These are phyloP conservation scores for Raddia distichophylla DNA, from an alignment of 176 grass and related monocot species.

Conservation along the genomic window DNA sequence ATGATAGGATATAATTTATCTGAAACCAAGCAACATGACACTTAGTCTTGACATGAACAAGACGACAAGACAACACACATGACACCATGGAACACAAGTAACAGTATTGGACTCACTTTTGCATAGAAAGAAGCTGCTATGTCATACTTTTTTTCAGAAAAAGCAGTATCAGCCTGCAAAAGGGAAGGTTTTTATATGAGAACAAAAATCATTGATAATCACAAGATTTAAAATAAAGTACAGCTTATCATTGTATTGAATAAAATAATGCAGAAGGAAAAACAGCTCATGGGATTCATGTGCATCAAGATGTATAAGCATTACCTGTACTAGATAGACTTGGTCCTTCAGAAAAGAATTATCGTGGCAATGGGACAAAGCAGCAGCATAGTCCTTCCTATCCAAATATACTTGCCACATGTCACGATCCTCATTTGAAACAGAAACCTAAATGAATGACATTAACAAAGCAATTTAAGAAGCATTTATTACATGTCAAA, in stretches of 20 bases:
- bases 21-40: constrained; percentile 47
- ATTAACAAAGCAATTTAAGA: constrained; percentile 34
- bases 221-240: constrained; percentile 20
- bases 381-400: constrained; percentile 81
- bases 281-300: background rate
- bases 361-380: constrained; percentile 78
- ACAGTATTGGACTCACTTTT: constrained; percentile 58
- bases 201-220: constrained; percentile 25
- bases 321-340: constrained; percentile 90
- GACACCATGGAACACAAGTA: constrained; percentile 24
- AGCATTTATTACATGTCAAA: constrained; percentile 23
- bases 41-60: constrained; percentile 25
- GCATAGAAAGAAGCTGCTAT: constrained; percentile 97
- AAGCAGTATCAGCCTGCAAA: constrained; percentile 89
- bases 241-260: constrained; percentile 29
- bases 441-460: constrained; percentile 66
- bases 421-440: constrained; percentile 82
- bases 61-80: constrained; percentile 20
- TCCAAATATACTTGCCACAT: constrained; percentile 99
- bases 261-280: constrained; percentile 7
- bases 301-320: constrained; percentile 18
- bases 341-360: constrained; percentile 82
- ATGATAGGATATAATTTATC: constrained; percentile 91
- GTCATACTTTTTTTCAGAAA: constrained; percentile 80
- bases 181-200: constrained; percentile 28